Percentiles rank a stretch among this genome's conserved stretches.
These are phyloP conservation scores for Yamadazyma sp. DNA, from an alignment of 805 yeast species.

Conservation along the genomic window DNA sequence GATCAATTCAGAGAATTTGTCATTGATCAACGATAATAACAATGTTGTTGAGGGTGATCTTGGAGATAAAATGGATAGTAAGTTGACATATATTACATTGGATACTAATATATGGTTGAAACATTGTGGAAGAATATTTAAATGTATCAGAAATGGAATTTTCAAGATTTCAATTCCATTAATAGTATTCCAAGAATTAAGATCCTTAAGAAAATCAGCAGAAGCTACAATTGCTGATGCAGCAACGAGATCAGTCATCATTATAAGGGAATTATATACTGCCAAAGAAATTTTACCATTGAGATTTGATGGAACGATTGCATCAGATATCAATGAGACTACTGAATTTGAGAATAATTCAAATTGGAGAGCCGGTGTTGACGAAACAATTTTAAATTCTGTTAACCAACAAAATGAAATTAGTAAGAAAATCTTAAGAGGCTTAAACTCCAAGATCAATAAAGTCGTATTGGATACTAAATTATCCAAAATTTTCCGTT, in stretches of 20 bases:
- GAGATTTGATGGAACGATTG: slow-evolving; percentile 67
- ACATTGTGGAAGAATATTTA: slow-evolving; percentile 73
- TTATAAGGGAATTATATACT: slow-evolving; percentile 61
- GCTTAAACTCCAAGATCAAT: slow-evolving; percentile 22
- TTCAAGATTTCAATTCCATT: slow-evolving; percentile 65
- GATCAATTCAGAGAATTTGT: slow-evolving; percentile 18
- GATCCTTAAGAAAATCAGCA: slow-evolving; percentile 66
- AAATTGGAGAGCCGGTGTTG: slow-evolving; percentile 70
- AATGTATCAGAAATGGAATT: slow-evolving; percentile 59
- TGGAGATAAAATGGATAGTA: slow-evolving; percentile 56
- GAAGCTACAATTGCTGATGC: slow-evolving; percentile 76
- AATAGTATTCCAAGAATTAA: slow-evolving; percentile 73
- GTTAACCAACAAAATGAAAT: slow-evolving; percentile 42
- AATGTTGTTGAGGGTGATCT: slow-evolving; percentile 43
- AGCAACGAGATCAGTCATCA: slow-evolving; percentile 76
- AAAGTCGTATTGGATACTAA: slow-evolving; percentile 25
- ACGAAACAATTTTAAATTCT: slow-evolving; percentile 60
- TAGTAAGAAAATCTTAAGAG: slow-evolving; percentile 39
- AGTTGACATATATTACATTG: slow-evolving; percentile 56
- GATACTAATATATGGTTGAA: slow-evolving; percentile 82
- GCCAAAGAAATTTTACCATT: slow-evolving; percentile 56
- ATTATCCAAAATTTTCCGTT: slow-evolving; percentile 45
- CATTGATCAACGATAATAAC: slow-evolving; percentile 11
- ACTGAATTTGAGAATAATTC: slow-evolving; percentile 70
- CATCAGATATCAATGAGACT: slow-evolving; percentile 67